These are phyloP conservation scores for Albugo candida DNA, from an alignment of 352 stramenopile genomes.

Conservation along the genomic window DNA sequence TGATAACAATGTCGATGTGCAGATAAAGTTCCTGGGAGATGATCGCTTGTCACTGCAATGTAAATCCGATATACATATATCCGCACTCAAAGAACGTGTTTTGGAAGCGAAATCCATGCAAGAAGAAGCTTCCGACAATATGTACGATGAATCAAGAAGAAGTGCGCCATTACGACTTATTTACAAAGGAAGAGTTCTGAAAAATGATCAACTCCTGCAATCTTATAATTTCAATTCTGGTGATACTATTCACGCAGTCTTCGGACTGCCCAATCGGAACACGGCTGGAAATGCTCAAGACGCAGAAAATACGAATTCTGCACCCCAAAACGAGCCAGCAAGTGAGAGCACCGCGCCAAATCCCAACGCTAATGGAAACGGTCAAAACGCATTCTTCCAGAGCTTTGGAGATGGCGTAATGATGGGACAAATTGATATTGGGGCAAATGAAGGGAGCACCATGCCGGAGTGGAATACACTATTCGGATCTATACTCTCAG, in stretches of 20 bases:
- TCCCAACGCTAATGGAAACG: neutral
- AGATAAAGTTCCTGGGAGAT: constrained; percentile 24
- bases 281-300: neutral
- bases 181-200: constrained; percentile 32
- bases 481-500: constrained; percentile 9
- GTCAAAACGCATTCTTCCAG: neutral
- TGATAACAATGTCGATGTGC: constrained; percentile 8
- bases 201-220: constrained; percentile 16
- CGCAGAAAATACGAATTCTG: neutral
- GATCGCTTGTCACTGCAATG: constrained; percentile 14
- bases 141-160: neutral
- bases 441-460: neutral
- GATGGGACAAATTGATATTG: constrained; percentile 7
- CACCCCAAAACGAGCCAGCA: neutral
- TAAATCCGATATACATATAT: constrained; percentile 6
- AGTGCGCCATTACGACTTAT: constrained; percentile 15
- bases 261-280: constrained; percentile 4
- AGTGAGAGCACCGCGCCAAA: neutral
- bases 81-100: constrained; percentile 13
- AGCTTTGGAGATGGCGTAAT: constrained; percentile 6
- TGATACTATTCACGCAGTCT: constrained; percentile 24
- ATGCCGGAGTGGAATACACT: constrained; percentile 6
- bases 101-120: constrained; percentile 3
- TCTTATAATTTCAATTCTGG: constrained; percentile 15
- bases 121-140: neutral